A percentile compares a stretch with the other conserved stretches of the same genome.
Conservation (phyloP, 2,329 filamentous ascomycete species). For the Ophiostoma sp. region DNA sequence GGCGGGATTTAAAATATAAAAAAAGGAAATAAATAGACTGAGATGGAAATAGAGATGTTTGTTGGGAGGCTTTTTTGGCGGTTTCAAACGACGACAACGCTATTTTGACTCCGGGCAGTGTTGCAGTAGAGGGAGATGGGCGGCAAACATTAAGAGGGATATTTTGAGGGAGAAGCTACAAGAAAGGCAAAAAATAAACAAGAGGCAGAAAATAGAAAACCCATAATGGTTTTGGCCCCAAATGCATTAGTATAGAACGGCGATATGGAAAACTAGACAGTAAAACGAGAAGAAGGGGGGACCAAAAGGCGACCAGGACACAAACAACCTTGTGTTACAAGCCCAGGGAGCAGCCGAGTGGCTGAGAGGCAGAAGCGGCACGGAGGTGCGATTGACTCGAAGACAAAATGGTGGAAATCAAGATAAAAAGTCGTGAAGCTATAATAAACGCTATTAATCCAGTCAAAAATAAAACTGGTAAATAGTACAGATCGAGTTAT, state of each 20-base stretch:
- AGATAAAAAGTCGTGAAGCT: not conserved
- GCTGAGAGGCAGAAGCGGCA: conserved; percentile 18
- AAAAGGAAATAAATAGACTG: not conserved
- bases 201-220: not conserved
- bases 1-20: not conserved
- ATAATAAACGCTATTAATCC: not conserved
- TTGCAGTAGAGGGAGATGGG: not conserved
- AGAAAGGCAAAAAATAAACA: not conserved
- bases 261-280: not conserved
- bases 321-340: not conserved
- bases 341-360: conserved; percentile 24
- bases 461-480: not conserved
- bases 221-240: not conserved
- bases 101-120: not conserved
- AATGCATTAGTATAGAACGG: not conserved
- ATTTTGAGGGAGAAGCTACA: not conserved
- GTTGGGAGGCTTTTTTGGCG: not conserved
- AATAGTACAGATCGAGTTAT: not conserved
- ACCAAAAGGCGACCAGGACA: not conserved
- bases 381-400: not conserved
- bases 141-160: not conserved
- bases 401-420: not conserved
- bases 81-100: not conserved
- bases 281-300: not conserved
- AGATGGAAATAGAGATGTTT: not conserved